Base-by-base conservation (phyloP, 805 yeast species). In the Pichia scutulata region DNA sequence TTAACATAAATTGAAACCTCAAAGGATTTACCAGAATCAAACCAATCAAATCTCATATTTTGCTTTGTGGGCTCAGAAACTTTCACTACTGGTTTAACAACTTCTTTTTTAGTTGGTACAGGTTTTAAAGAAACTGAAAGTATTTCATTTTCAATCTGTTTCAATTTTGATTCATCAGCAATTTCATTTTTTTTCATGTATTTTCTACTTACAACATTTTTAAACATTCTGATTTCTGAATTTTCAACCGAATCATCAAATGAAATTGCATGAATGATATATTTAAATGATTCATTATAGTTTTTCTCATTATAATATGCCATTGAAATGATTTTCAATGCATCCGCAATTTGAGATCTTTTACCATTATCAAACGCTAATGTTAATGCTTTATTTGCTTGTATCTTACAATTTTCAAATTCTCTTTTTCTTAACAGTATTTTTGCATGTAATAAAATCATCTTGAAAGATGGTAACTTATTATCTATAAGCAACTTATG, bases 1-100 rank as follows among this genome's bases (percentile, higher is more conserved):
- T 84, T 82, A 44, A 87, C 80, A 60, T 84, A 92, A 7, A 92
- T 67, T 2, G 92, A 80, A 26, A 90, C 70, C 0, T 82, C 81
- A 14, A 89, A 78, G 3, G 64, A 62, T 0, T 69, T 69, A 10
- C 69, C 59, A 16, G 82, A 74, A 64, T 93, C 97, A 67, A 82
- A 92, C 81, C 85, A 86, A 56, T 86, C 90, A n/a, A 70, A 67
- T 58, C 74, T 75, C 39, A 75, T 64, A 56, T 64, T 61, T 55
- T 71, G 59, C 52, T 47, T 58, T 52, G 50, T 52, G 58, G 54
- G 46, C 14, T 39, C 19, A 41, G 24, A 6, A 33, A 23, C n/a
- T 50, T 44, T 19, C 40, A 19, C 7, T 13, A 24, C 22, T 16
- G 22, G n/a, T 8, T 41, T n/a, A 12, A 46, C 30, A 16, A 8